phyloP scores from a whole-genome alignment of 768 basidiomycete species.

The Termitomyces sp. region DNA sequence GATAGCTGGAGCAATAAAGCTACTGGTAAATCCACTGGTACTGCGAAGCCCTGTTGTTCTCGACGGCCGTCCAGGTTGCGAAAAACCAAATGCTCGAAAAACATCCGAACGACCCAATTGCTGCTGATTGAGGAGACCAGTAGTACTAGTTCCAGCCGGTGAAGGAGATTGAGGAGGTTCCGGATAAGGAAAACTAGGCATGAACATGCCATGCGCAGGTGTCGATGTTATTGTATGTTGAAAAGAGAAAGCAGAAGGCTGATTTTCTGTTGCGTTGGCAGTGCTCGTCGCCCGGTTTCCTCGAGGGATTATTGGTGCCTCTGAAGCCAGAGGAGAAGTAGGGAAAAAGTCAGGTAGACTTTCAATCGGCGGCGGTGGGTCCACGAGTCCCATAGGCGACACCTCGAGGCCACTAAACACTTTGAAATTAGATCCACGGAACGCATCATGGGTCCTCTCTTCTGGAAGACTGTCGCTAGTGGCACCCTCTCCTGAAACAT shows the following conservation, averaged over 20 bases:
- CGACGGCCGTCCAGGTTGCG: conserved; percentile 32
- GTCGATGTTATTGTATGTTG: conserved; percentile 43
- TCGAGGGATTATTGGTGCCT: conserved; percentile 6
- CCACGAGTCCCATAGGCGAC: conserved; percentile 24
- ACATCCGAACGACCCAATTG: conserved; percentile 35
- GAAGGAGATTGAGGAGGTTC: conserved; percentile 57
- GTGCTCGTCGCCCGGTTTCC: conserved; percentile 33
- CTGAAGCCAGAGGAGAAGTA: conserved; percentile 30
- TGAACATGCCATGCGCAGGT: conserved; percentile 38
- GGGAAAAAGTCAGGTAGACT: conserved; percentile 49
- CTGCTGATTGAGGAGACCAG: conserved; percentile 19
- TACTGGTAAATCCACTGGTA: conserved; percentile 20
- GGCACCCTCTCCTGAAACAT: background rate
- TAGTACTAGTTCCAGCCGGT: conserved; percentile 31
- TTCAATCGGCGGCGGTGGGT: conserved; percentile 47
- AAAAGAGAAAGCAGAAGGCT: conserved; percentile 49
- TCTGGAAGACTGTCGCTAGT: conserved; percentile 11
- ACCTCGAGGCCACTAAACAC: conserved; percentile 42
- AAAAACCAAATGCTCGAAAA: conserved; percentile 42
- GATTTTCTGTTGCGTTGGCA: conserved; percentile 47
- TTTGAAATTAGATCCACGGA: conserved; percentile 37
- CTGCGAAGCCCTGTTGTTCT: conserved; percentile 30
- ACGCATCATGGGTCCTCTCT: conserved; percentile 8
- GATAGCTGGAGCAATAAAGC: conserved; percentile 31
- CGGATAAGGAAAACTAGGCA: conserved; percentile 44